These are phyloP conservation scores for Macroventuria anomochaeta DNA, from an alignment of 2,329 filamentous ascomycete species.

Conservation along the genomic window DNA sequence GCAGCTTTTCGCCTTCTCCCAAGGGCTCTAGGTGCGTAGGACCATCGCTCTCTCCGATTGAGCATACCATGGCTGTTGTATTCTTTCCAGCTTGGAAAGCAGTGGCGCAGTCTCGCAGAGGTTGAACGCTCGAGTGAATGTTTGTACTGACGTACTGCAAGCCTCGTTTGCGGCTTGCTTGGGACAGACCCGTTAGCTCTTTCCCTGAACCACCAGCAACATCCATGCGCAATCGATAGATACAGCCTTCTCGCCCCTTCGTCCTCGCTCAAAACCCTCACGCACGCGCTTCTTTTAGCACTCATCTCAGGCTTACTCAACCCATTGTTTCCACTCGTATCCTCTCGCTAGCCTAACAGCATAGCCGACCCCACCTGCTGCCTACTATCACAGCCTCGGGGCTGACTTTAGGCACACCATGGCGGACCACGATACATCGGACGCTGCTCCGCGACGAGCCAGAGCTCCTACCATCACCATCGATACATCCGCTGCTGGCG, in stretches of 20 bases:
- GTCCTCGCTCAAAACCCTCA: neutral
- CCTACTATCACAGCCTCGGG: conserved; percentile 12
- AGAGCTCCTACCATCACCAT: conserved; percentile 61
- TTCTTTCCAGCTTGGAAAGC: conserved; percentile 11
- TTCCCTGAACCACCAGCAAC: conserved; percentile 6
- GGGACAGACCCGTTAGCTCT: neutral
- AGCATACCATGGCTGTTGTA: neutral
- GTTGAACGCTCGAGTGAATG: neutral
- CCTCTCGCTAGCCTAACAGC: conserved; percentile 31
- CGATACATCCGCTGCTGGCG: conserved; percentile 57
- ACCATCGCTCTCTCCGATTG: conserved; percentile 15
- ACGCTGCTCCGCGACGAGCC: conserved; percentile 42
- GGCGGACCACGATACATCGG: conserved; percentile 37
- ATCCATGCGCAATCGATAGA: conserved; percentile 17
- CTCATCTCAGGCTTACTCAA: conserved; percentile 39
- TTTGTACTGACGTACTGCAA: neutral
- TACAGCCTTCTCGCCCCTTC: conserved; percentile 2
- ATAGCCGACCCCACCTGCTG: conserved; percentile 26
- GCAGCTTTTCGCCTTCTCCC: conserved; percentile 17
- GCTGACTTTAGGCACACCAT: conserved; percentile 35
- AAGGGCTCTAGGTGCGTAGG: conserved; percentile 14
- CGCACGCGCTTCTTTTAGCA: conserved; percentile 6
- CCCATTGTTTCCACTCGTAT: conserved; percentile 36
- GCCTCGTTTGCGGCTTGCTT: conserved; percentile 1
- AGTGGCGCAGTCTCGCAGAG: conserved; percentile 10